Evolutionary conservation across 768 basidiomycete species (phyloP), one percentile per base, ranked within the genome.

Genomic region (Fomitopsis serialis): DNA sequence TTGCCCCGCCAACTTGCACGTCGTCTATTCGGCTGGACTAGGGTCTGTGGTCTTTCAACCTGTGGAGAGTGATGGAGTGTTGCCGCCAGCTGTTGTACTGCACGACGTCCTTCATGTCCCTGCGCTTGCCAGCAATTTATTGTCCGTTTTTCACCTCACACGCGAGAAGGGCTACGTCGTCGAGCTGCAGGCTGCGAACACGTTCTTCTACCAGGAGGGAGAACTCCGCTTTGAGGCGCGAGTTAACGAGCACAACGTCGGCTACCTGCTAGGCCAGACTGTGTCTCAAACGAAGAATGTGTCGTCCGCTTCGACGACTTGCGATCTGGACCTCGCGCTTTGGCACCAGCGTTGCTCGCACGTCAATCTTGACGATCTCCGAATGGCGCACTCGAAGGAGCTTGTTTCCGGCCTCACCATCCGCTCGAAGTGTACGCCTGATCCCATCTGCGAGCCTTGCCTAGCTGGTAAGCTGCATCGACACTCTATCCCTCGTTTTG

Each of bases 361-460:
- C 53, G 52, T 59, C 34, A 66, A 66, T 53, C 45, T 52, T 53
- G 58, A 51, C 23, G 61, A 55, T 29, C 40, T 69, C 22, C 47
- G 57, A 17, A 17, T 42, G 5, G 42, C 63, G 11, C 29, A 50
- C 43, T 25, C 42, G 7, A 37, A 64, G 25, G 42, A 60, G 1
- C 56, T 65, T 0, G 67, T 68, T 7, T 47, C 19, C 32, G 64
- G 68, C n/a, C 46, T 68, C 53, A 52, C 52, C 9, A 29, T 71
- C 36, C 43, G 58, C 37, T 58, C 61, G 1, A 42, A 53, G 15
- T 46, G 23, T 13, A 8, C 36, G 13, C 62, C 62, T 12, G 66
- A 65, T 54, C 65, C 68, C n/a, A 61, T 70, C 29, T 70, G 70
- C 56, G 66, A 67, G 51, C 63, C 66, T 6, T 70, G 70, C 50